Base-by-base conservation (phyloP, 331 rosid genomes). In the Cucumis variabilis region DNA sequence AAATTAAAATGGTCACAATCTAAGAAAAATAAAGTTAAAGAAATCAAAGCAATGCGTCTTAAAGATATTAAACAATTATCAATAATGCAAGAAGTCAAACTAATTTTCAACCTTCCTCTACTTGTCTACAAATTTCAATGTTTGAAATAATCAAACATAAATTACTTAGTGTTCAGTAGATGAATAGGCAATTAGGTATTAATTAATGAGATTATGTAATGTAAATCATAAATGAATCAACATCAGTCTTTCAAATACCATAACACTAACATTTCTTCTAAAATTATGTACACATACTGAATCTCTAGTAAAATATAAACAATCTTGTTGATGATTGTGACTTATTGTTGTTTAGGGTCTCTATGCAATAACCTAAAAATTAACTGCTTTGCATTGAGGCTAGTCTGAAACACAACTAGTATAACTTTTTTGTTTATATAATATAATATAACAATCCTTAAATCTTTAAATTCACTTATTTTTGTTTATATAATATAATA, bases 301-400 rank as follows among this genome's bases (percentile, higher is more conserved):
- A 25, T 55, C 28, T 82, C 30, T 33, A n/a, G n/a, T n/a, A n/a
- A n/a, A n/a, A n/a, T n/a, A n/a, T n/a, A n/a, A n/a, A n/a, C n/a
- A n/a, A n/a, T n/a, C n/a, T n/a, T n/a, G n/a, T n/a, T n/a, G n/a
- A n/a, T n/a, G n/a, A n/a, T n/a, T n/a, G n/a, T n/a, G n/a, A n/a
- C n/a, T n/a, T n/a, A n/a, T n/a, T n/a, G n/a, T n/a, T n/a, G n/a
- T 82, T 92, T 91, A 82, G 98, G 98, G 90, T 97, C 99, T 88
- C 95, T 91, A 10, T 95, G 98, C 90, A 97, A 60, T 85, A 97
- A 84, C 93, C 93, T 86, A 86, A 93, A 92, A 77, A 97, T 97
- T 80, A 97, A 89, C 82, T 93, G 96, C 92, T 94, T 97, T 82
- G 90, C 92, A 17, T 89, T 95, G 76, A 94, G 91, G 90, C 96